Base-by-base conservation (phyloP, 306 rosid species). In the Potentilla sterilis region DNA sequence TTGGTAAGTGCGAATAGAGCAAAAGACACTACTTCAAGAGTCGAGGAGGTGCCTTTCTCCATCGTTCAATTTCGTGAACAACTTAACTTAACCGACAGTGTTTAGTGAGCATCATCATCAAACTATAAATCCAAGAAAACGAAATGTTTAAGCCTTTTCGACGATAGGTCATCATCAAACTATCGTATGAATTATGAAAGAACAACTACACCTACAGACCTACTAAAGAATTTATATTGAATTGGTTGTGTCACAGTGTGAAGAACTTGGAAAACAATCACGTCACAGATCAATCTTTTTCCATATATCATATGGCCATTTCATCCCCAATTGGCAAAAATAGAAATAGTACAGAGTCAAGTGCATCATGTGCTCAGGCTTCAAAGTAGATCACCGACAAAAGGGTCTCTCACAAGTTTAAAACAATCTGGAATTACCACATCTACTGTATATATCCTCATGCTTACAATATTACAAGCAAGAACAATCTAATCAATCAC, bases 361-460 rank as follows among this genome's bases (percentile, higher is more conserved):
- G 44, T 37, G 69, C 11, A 64, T 37, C 46, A 37, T 64, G 46
- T 64, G 69, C 28, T 19, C 22, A 0, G 13, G 14, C 8, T 63
- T 64, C 69, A 64, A 64, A 64, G 69, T 64, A 64, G 46, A 37
- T 37, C 43, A 37, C 46, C 69, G 42, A 61, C 41, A 6, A 7
- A 15, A 35, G 11, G 38, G 40, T 12, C 7, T 28, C 2, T 1
- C 28, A 32, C 40, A 28, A 35, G 32, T 11, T 11, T 28, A 28
- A 28, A 28, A 28, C 28, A 28, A 14, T 28, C 41, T 13, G 65
- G 24, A 12, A 58, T 28, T 1, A 14, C 38, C 67, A 32, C 41
- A 13, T 1, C n/a, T 57, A 55, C 15, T 9, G 21, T 11, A 59
- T 24, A 24, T 28, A 59, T 22, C 38, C 4, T 28, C 66, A 61